Conservation (phyloP, 139 green algal genomes). For the Trebouxia sp. region DNA sequence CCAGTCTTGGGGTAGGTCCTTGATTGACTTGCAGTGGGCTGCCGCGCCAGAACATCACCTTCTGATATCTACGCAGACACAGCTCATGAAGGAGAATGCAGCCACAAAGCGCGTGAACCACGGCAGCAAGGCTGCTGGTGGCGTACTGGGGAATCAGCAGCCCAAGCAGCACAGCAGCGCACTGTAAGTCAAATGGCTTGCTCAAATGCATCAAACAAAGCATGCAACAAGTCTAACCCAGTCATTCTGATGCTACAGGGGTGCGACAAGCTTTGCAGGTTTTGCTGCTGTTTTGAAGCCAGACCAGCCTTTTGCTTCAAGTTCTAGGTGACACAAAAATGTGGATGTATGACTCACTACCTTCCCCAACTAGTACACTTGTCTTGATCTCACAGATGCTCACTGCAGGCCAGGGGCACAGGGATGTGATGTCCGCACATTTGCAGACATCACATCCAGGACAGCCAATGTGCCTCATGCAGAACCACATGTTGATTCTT, state of each 20-base stretch:
- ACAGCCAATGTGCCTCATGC: background rate
- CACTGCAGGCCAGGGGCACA: background rate
- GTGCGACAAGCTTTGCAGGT: conserved; percentile 3
- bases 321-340: background rate
- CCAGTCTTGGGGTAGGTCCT: background rate
- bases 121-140: background rate
- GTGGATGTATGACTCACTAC: too few relatives aligned
- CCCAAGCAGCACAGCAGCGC: background rate
- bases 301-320: background rate
- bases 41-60: background rate
- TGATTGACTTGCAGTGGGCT: background rate
- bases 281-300: background rate
- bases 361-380: too few relatives aligned
- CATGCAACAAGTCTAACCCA: background rate
- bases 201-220: background rate
- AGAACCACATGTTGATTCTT: background rate
- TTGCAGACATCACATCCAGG: conserved; percentile 1
- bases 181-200: background rate
- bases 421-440: background rate
- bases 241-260: background rate
- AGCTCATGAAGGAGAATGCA: conserved; percentile 15
- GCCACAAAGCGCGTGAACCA: conserved; percentile 7
- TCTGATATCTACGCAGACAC: background rate
- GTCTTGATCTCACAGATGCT: too few relatives aligned
- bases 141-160: too few relatives aligned